Evolutionary conservation across 2,329 filamentous ascomycete species (phyloP).

Genomic region (Xylaria polymorpha): DNA sequence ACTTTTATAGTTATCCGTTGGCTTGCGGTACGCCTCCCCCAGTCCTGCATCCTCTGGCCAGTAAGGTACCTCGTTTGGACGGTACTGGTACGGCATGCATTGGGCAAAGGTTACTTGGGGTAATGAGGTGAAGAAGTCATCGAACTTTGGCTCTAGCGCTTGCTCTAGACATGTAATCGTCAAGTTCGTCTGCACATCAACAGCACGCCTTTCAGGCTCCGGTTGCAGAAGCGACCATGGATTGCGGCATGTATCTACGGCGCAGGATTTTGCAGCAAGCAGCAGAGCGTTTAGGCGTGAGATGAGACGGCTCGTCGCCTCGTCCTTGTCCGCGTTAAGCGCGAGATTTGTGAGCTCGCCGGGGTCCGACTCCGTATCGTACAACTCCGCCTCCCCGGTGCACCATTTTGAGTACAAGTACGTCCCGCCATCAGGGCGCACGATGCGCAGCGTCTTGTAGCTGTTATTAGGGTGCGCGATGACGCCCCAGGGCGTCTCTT

Average conservation of each 20-base stretch:
- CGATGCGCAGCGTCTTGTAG: constrained; percentile 37
- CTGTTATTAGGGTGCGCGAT: constrained; percentile 23
- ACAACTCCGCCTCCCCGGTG: constrained; percentile 35
- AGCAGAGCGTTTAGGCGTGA: constrained; percentile 35
- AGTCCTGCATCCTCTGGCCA: constrained; percentile 27
- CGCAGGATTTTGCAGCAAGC: constrained; percentile 35
- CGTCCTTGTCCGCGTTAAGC: constrained; percentile 37
- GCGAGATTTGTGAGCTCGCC: constrained; percentile 34
- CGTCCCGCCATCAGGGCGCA: constrained; percentile 26
- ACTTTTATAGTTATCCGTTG: constrained; percentile 34
- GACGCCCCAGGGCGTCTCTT: constrained; percentile 26
- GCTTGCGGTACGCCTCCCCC: constrained; percentile 31
- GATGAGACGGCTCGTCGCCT: constrained; percentile 32
- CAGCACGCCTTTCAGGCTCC: constrained; percentile 21
- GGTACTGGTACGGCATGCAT: constrained; percentile 33
- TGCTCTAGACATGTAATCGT: constrained; percentile 36
- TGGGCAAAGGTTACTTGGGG: constrained; percentile 28
- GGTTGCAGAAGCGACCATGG: constrained; percentile 38
- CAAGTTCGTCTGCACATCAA: constrained; percentile 17
- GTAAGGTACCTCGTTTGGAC: constrained; percentile 35
- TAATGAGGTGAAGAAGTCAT: constrained; percentile 32
- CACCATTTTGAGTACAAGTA: constrained; percentile 37
- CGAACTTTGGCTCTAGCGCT: constrained; percentile 34
- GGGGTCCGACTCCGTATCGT: constrained; percentile 34
- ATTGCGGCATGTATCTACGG: constrained; percentile 33